A percentile compares a stretch with the other conserved stretches of the same genome.
These are phyloP conservation scores for Russula foetens DNA, from an alignment of 768 basidiomycete genomes.

Conservation along the genomic window DNA sequence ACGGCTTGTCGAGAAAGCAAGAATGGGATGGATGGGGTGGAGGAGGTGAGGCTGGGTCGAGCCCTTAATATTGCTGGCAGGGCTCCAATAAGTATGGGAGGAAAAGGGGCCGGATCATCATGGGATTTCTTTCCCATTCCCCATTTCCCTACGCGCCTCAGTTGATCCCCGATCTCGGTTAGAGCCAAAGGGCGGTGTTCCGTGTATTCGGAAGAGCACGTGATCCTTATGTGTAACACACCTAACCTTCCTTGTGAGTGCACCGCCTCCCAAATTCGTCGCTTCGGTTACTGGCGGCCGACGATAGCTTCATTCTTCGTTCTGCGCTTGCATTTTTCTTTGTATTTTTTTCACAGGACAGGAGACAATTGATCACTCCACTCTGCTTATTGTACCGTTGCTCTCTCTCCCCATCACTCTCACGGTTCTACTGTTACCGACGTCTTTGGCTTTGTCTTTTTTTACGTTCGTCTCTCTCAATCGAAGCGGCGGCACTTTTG, in stretches of 20 bases:
- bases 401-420: no score
- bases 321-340: background rate
- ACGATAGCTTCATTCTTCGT: background rate
- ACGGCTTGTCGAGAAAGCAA: no score
- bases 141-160: background rate
- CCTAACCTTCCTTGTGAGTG: no score
- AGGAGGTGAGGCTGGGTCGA: background rate
- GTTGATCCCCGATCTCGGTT: slow-evolving; percentile 3
- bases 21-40: background rate
- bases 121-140: background rate
- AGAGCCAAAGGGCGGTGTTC: background rate
- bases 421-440: no score
- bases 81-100: background rate
- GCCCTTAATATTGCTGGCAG: background rate
- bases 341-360: no score
- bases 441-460: no score
- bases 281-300: background rate
- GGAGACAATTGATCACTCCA: background rate
- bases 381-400: background rate
- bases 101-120: slow-evolving; percentile 11
- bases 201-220: background rate
- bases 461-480: no score
- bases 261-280: background rate
- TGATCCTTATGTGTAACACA: background rate
- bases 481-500: no score